Conservation (phyloP, 1,284 basidiomycete genomes). For the Exobasidium cylindrosporum region DNA sequence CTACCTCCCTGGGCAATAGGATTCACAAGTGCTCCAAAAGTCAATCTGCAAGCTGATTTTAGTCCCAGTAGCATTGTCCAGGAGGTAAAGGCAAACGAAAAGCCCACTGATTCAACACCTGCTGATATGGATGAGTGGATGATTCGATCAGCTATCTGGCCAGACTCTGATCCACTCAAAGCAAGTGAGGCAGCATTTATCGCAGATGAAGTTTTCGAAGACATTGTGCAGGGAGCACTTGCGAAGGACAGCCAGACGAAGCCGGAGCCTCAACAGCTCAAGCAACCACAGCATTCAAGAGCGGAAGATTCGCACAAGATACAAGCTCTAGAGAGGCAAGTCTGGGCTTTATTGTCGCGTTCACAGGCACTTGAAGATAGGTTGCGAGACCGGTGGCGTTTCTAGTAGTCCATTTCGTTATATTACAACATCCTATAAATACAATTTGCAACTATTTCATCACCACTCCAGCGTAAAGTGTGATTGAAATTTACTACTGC, state of each 20-base stretch:
- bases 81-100: too few relatives aligned
- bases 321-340: constrained; percentile 1
- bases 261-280: background rate
- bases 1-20: background rate
- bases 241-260: background rate
- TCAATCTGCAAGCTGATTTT: too few relatives aligned
- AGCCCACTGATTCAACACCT: too few relatives aligned
- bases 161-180: background rate
- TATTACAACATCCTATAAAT: too few relatives aligned
- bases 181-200: background rate
- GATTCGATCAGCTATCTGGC: background rate
- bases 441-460: too few relatives aligned
- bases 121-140: background rate
- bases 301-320: background rate
- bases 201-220: background rate
- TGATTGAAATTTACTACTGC: too few relatives aligned
- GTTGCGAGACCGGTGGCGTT: background rate
- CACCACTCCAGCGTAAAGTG: too few relatives aligned
- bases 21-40: background rate
- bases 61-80: too few relatives aligned
- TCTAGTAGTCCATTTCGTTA: background rate
- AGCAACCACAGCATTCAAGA: background rate
- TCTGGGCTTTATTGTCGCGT: constrained; percentile 2
- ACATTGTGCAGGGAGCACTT: background rate
- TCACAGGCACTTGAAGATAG: constrained; percentile 3